Percentiles rank a stretch among this genome's conserved stretches.
These are phyloP conservation scores for Vishniacozyma victoriae DNA, from an alignment of 768 basidiomycete genomes.

Conservation along the genomic window DNA sequence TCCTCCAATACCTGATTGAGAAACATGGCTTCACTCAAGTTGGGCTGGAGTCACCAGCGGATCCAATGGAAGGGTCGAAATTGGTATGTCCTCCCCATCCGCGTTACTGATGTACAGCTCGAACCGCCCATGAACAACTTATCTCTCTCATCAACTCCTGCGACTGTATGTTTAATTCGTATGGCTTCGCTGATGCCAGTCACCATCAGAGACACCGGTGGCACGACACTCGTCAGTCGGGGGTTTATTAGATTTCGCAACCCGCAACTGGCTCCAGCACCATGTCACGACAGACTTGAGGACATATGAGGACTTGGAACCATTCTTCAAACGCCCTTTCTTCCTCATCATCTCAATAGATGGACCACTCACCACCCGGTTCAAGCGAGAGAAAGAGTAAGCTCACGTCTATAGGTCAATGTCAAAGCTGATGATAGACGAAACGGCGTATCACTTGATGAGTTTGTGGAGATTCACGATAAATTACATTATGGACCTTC, in stretches of 20 bases:
- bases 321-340: constrained; percentile 80
- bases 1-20: constrained; percentile 43
- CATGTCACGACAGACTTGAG: constrained; percentile 71
- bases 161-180: neutral
- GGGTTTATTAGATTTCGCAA: constrained; percentile 71
- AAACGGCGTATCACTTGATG: constrained; percentile 52
- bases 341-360: constrained; percentile 79
- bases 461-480: constrained; percentile 73
- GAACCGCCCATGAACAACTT: neutral
- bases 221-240: too few species aligned
- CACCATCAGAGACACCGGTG: too few species aligned
- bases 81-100: constrained; percentile 10
- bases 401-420: too few species aligned
- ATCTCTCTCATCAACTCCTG: neutral
- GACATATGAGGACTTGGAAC: constrained; percentile 56
- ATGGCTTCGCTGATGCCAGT: too few species aligned
- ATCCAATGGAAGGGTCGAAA: constrained; percentile 7
- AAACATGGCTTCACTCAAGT: constrained; percentile 44
- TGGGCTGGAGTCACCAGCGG: constrained; percentile 20
- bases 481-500: constrained; percentile 47
- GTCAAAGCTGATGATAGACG: neutral
- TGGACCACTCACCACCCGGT: constrained; percentile 70
- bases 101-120: neutral
- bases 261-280: constrained; percentile 69
- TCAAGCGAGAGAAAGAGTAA: constrained; percentile 57